Conservation (phyloP, 2,329 filamentous ascomycete genomes). For the Esteya vermicola region DNA sequence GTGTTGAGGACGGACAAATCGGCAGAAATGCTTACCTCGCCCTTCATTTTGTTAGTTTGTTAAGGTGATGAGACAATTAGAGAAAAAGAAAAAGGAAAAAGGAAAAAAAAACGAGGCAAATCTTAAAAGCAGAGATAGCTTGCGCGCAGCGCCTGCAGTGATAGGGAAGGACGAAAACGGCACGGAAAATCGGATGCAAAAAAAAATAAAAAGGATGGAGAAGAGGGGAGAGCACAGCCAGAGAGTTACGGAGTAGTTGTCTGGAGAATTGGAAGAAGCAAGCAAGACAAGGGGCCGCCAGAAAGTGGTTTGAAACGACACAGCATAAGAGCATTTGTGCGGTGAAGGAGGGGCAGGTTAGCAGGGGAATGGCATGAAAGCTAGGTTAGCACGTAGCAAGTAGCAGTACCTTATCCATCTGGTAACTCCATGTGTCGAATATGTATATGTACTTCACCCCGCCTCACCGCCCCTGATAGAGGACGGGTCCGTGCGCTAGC, state of each 20-base stretch:
- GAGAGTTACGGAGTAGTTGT: too few relatives aligned
- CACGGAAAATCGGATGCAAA: neutral
- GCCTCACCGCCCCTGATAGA: conserved; percentile 1
- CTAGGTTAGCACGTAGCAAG: neutral
- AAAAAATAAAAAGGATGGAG: neutral
- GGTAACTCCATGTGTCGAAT: neutral
- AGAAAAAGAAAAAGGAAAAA: neutral
- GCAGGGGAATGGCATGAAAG: conserved; percentile 3
- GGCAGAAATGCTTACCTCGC: conserved; percentile 29
- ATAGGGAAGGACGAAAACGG: neutral
- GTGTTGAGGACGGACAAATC: too few relatives aligned
- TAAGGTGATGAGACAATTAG: too few relatives aligned
- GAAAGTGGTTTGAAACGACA: neutral
- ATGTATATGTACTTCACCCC: neutral
- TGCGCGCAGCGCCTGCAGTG: conserved; percentile 3
- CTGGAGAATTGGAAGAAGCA: too few relatives aligned
- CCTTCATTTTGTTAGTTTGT: conserved; percentile 32
- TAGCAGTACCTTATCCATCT: neutral
- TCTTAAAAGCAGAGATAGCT: neutral
- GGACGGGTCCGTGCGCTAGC: conserved; percentile 9
- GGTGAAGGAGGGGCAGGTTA: conserved; percentile 9
- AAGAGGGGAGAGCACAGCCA: neutral
- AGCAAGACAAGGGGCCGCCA: too few relatives aligned
- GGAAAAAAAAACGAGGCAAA: neutral
- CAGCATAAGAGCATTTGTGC: conserved; percentile 5